Percentiles rank a stretch among this genome's conserved stretches.
Conservation (phyloP, 371 early-diverging fungal species). For the Dinochytrium kinnereticum region DNA sequence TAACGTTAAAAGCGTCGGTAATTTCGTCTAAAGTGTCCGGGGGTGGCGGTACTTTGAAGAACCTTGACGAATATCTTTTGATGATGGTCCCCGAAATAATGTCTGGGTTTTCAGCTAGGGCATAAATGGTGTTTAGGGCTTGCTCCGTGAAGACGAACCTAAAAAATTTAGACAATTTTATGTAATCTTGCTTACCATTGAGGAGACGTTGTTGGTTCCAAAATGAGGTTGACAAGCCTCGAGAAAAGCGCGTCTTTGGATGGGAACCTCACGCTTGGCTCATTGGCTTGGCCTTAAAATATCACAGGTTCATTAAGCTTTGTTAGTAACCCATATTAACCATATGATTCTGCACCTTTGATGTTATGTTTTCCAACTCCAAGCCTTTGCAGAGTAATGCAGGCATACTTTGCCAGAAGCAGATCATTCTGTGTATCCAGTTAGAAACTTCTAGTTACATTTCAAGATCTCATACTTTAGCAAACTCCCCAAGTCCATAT, state of each 20-base stretch:
- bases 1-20: background rate
- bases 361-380: constrained; percentile 38
- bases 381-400: constrained; percentile 80
- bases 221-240: constrained; percentile 15
- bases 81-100: constrained; percentile 76
- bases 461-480: constrained; percentile 56
- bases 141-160: constrained; percentile 92
- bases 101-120: constrained; percentile 89
- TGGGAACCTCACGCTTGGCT: constrained; percentile 58
- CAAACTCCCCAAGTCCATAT: constrained; percentile 85
- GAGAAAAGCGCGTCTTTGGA: constrained; percentile 45
- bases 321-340: background rate
- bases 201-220: constrained; percentile 18
- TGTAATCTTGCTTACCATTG: constrained; percentile 23
- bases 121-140: constrained; percentile 87
- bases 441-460: background rate
- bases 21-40: constrained; percentile 8
- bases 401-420: constrained; percentile 83
- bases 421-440: constrained; percentile 62
- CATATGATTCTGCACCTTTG: constrained; percentile 48
- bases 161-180: background rate
- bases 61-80: constrained; percentile 59
- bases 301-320: background rate
- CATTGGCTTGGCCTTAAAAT: constrained; percentile 30
- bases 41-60: constrained; percentile 44